phyloP scores from a whole-genome alignment of 208 protist species.

The Crithidia brevicula region DNA sequence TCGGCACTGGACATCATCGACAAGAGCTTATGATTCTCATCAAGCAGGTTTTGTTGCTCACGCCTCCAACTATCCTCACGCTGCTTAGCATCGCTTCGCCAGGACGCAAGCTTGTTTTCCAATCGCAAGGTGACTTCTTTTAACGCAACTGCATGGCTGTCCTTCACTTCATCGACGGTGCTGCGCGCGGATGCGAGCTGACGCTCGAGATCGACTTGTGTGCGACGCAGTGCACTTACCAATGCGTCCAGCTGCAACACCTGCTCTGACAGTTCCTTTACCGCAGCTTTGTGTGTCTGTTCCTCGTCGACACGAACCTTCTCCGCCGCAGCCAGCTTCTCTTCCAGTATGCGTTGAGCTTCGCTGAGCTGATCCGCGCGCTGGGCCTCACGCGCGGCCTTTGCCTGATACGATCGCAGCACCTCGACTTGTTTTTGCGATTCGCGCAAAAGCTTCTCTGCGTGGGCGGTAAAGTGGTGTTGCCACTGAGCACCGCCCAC shows the following conservation, averaged over 20 bases:
- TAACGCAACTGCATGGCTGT: neutral
- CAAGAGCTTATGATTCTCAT: too few relatives aligned
- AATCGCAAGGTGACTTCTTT: too few relatives aligned
- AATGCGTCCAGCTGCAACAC: conserved; percentile 24
- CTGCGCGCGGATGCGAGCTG: neutral
- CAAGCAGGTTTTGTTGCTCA: too few relatives aligned
- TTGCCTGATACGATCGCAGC: conserved; percentile 11
- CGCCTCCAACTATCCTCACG: too few relatives aligned
- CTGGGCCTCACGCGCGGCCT: conserved; percentile 5
- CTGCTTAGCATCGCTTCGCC: too few relatives aligned
- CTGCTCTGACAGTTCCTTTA: conserved; percentile 14
- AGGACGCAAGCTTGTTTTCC: too few relatives aligned
- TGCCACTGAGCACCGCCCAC: conserved; percentile 18
- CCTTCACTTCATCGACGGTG: neutral
- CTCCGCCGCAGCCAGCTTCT: conserved; percentile 1
- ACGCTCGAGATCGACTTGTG: conserved; percentile 1
- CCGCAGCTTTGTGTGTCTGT: neutral
- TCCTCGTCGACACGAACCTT: neutral
- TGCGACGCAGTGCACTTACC: conserved; percentile 9
- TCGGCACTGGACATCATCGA: too few relatives aligned
- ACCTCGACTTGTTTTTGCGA: conserved; percentile 27
- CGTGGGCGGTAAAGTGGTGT: conserved; percentile 12
- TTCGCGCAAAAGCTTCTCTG: conserved; percentile 21
- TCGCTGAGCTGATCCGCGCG: conserved; percentile 12
- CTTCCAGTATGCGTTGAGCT: conserved; percentile 1